phyloP scores from a whole-genome alignment of 768 basidiomycete genomes.

The Mrakia blollopis region DNA sequence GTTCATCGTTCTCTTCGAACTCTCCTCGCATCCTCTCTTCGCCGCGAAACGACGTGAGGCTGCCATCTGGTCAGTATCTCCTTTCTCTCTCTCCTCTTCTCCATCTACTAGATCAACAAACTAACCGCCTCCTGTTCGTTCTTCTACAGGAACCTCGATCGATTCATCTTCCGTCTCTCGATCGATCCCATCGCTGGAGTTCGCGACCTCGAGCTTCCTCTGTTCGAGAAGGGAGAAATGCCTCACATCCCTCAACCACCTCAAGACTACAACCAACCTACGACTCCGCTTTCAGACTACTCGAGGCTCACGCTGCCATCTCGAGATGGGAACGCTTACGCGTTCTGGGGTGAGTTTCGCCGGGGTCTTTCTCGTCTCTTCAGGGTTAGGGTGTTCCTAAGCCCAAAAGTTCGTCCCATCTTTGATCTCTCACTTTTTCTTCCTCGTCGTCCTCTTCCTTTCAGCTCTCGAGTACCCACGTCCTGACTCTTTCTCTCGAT shows the following conservation, averaged over 20 bases:
- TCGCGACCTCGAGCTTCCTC: background rate
- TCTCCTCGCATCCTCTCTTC: background rate
- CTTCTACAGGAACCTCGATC: background rate
- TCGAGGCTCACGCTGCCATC: background rate
- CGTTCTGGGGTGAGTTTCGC: background rate
- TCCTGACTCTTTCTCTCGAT: background rate
- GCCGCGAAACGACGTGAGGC: background rate
- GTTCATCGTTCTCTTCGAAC: conserved; percentile 1
- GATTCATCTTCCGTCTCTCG: background rate
- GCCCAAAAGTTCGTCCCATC: background rate
- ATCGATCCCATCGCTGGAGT: background rate
- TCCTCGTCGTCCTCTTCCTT: background rate
- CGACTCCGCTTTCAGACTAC: background rate
- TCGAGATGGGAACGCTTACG: background rate
- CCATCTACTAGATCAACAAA: background rate
- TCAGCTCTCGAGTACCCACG: background rate
- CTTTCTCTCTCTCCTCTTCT: background rate
- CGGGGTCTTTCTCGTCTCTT: no score
- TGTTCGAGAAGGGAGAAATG: conserved; percentile 8
- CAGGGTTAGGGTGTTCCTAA: background rate
- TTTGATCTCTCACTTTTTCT: no score
- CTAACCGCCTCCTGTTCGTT: no score
- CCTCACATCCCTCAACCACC: background rate
- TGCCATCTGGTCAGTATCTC: background rate
- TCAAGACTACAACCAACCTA: background rate